phyloP scores from a whole-genome alignment of 345 rosid genomes.

The Limnanthes douglasii region DNA sequence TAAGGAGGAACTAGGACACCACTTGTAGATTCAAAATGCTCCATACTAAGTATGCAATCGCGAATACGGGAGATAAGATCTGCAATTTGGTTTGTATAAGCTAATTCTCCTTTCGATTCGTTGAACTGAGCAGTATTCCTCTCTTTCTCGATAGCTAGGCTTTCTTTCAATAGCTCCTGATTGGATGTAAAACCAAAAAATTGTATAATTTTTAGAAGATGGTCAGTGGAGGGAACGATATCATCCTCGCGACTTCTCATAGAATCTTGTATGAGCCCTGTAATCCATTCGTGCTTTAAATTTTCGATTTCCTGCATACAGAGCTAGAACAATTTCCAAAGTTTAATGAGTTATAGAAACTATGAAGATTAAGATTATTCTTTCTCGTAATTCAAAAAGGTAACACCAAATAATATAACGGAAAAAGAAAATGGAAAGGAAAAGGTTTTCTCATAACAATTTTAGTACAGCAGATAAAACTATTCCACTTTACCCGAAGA shows the following conservation, averaged over 20 bases:
- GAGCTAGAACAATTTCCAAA: conserved; percentile 24
- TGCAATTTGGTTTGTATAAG: conserved; percentile 29
- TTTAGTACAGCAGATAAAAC: not conserved
- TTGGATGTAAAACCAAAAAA: conserved; percentile 40
- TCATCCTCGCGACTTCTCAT: conserved; percentile 33
- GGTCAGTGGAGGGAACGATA: conserved; percentile 26
- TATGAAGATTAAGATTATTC: too few species aligned
- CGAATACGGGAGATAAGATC: conserved; percentile 50
- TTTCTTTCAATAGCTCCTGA: conserved; percentile 64
- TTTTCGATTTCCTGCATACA: conserved; percentile 49
- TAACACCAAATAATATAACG: too few species aligned
- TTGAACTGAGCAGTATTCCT: conserved; percentile 25
- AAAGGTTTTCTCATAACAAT: too few species aligned
- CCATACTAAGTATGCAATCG: conserved; percentile 43
- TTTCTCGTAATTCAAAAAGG: conserved; percentile 2
- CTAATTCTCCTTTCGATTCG: conserved; percentile 19
- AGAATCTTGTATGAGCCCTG: conserved; percentile 32
- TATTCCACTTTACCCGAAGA: conserved; percentile 39
- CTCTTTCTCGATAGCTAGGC: conserved; percentile 72
- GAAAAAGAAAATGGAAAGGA: too few species aligned
- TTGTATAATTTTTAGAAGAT: conserved; percentile 28
- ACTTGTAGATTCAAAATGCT: conserved; percentile 33
- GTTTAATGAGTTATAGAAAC: conserved; percentile 9
- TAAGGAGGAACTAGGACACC: conserved; percentile 58
- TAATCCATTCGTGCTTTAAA: conserved; percentile 31